Percentiles rank a stretch among this genome's conserved stretches.
Evolutionary conservation across 768 basidiomycete species (phyloP).

Genomic region (Leccinum broughii): DNA sequence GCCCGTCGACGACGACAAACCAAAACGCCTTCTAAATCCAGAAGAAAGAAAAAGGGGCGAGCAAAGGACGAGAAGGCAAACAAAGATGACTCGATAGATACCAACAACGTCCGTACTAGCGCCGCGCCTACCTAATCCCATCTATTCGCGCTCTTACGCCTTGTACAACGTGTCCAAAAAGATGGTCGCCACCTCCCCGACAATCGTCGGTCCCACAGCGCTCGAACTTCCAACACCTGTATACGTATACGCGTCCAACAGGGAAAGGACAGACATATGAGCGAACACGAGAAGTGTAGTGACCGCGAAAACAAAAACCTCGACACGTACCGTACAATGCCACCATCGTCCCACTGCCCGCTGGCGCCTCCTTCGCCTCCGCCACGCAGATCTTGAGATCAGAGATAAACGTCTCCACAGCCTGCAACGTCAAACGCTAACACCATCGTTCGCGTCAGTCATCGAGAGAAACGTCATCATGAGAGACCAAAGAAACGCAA

Average conservation of each 20-base stretch:
- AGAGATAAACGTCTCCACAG: constrained; percentile 75
- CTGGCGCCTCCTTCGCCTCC: constrained; percentile 62
- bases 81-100: not conserved
- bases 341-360: constrained; percentile 86
- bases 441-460: not conserved
- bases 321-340: constrained; percentile 75
- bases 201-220: constrained; percentile 78
- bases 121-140: too few species aligned
- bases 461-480: not conserved
- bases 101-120: not conserved
- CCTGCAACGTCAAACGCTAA: constrained; percentile 76
- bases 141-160: constrained; percentile 43
- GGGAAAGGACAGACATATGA: not conserved
- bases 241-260: not conserved
- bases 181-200: constrained; percentile 72
- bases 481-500: not conserved
- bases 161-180: constrained; percentile 85
- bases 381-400: constrained; percentile 80
- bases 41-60: too few species aligned
- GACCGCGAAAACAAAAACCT: not conserved
- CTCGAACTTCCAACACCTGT: constrained; percentile 81
- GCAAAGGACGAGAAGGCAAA: too few species aligned
- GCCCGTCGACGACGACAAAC: too few species aligned
- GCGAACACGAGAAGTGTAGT: not conserved
- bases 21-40: too few species aligned